phyloP scores from a whole-genome alignment of 305 asterid species.

The Rubia tinctorum region DNA sequence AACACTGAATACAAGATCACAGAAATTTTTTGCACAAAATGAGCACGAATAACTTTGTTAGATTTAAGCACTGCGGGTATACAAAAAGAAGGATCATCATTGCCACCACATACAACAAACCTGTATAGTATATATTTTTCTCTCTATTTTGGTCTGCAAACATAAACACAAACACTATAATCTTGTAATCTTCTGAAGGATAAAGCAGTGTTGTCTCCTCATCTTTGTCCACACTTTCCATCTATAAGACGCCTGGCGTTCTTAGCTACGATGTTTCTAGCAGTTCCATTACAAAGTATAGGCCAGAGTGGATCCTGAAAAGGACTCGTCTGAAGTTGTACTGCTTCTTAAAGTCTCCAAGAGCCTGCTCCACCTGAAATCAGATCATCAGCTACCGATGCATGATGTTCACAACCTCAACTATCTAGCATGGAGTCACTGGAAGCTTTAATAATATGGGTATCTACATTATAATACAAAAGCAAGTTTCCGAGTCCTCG shows the following conservation, averaged over 20 bases:
- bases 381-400: slow-evolving; percentile 2
- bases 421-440: slow-evolving; percentile 14
- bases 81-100: background rate
- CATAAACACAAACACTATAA: background rate
- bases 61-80: background rate
- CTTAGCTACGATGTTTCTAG: background rate
- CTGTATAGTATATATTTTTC: background rate
- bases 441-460: slow-evolving; percentile 11
- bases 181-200: background rate
- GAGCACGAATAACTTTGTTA: background rate
- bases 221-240: slow-evolving; percentile 8
- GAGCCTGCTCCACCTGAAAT: slow-evolving; percentile 12
- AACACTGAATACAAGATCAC: background rate
- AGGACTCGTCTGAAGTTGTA: slow-evolving; percentile 1
- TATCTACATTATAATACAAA: slow-evolving; percentile 68
- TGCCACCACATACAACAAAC: background rate
- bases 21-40: background rate
- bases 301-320: slow-evolving; percentile 1
- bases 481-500: slow-evolving; percentile 65
- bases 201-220: background rate
- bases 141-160: background rate
- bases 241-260: background rate
- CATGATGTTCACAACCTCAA: background rate
- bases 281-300: background rate
- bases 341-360: background rate